A percentile compares a stretch with the other conserved stretches of the same genome.
These are phyloP conservation scores for Cladophialophora psammophila DNA, from an alignment of 2,329 filamentous ascomycete genomes.

Conservation along the genomic window DNA sequence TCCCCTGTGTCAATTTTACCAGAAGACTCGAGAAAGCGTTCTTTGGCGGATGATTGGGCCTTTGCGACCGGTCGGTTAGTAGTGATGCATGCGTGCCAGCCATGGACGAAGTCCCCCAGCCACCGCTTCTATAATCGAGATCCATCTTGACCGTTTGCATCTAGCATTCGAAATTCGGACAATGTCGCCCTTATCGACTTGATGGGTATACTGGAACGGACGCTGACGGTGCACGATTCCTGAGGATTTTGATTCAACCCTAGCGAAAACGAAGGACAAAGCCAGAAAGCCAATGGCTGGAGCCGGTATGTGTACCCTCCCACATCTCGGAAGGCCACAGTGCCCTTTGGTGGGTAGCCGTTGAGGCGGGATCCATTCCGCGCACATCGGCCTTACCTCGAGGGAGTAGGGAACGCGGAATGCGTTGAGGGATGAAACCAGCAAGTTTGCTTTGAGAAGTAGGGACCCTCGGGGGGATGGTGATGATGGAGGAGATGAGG, in stretches of 20 bases:
- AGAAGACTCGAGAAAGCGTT: conserved; percentile 55
- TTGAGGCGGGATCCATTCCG: neutral
- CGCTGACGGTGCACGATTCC: no score
- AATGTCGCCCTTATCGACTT: no score
- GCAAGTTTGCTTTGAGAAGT: neutral
- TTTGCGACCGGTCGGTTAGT: neutral
- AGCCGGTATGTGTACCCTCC: neutral
- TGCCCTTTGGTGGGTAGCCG: neutral
- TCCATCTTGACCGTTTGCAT: no score
- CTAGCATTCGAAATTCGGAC: no score
- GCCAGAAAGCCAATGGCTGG: neutral
- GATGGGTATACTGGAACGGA: no score
- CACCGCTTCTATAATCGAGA: no score
- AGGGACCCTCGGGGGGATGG: neutral
- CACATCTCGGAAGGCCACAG: no score
- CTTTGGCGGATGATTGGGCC: conserved; percentile 16
- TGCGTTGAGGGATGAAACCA: neutral
- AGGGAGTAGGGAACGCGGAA: neutral
- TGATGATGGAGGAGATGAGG: no score
- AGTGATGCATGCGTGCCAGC: no score
- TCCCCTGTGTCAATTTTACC: conserved; percentile 59
- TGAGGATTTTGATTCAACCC: neutral
- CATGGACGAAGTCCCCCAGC: no score
- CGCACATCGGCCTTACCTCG: neutral
- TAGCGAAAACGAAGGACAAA: neutral